Evolutionary conservation across 805 yeast genomes (phyloP).

Genomic region (Wickerhamiella kurtzmanii): DNA sequence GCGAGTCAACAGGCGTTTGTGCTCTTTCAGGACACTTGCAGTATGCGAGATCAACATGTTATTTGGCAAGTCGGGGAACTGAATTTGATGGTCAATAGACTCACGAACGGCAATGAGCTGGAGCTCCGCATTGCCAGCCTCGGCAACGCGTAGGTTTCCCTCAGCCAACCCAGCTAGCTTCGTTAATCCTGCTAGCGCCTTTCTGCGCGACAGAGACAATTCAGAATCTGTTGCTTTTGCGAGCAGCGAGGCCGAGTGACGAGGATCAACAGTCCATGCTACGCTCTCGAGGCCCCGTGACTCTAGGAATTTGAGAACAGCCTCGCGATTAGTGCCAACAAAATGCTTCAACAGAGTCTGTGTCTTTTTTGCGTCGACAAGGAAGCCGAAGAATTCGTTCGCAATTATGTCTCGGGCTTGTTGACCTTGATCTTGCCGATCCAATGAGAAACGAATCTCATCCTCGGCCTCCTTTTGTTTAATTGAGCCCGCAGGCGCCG

Average conservation of each 20-base stretch:
- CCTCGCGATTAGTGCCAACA: constrained; percentile 6
- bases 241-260: constrained; percentile 4
- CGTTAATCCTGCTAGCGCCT: constrained; percentile 9
- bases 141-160: not conserved
- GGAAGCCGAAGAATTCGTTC: constrained; percentile 6
- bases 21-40: too few species aligned
- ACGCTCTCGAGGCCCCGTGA: constrained; percentile 4
- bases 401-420: not conserved
- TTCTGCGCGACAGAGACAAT: constrained; percentile 1
- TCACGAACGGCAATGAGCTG: constrained; percentile 8
- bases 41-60: not conserved
- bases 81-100: constrained; percentile 2
- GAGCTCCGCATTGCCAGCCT: constrained; percentile 5
- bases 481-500: not conserved
- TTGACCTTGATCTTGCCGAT: constrained; percentile 5
- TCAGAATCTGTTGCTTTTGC: constrained; percentile 4
- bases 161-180: constrained; percentile 9
- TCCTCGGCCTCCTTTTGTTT: not conserved
- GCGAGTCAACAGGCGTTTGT: constrained; percentile 3
- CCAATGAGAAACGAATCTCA: not conserved
- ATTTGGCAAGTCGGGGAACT: not conserved
- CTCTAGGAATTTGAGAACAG: constrained; percentile 6
- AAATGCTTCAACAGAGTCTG: constrained; percentile 2
- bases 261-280: constrained; percentile 14
- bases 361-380: constrained; percentile 5